Evolutionary conservation across 352 stramenopile genomes (phyloP).

Genomic region (Globisporangium yorkense): DNA sequence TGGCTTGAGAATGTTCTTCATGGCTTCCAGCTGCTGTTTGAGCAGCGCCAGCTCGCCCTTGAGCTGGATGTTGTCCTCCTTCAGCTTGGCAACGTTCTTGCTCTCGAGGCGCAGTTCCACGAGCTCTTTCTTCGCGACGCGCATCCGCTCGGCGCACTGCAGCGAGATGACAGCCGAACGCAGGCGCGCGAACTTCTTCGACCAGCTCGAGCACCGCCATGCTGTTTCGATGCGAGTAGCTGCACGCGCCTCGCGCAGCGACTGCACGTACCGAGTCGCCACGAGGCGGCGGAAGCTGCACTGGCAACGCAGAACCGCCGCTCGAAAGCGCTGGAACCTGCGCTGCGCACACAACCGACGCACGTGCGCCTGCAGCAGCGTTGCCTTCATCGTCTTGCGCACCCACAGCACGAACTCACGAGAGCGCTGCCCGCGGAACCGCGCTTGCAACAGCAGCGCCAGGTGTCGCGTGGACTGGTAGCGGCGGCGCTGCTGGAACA

Average conservation of each 20-base stretch:
- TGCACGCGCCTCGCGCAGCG: constrained; percentile 34
- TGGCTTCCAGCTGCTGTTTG: constrained; percentile 45
- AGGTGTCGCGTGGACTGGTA: constrained; percentile 28
- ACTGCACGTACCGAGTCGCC: constrained; percentile 28
- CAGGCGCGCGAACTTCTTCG: constrained; percentile 27
- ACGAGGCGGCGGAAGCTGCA: constrained; percentile 38
- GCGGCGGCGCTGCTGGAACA: constrained; percentile 30
- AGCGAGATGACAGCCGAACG: constrained; percentile 31
- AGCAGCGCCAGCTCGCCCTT: constrained; percentile 58
- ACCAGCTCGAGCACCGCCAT: constrained; percentile 30
- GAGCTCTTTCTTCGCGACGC: constrained; percentile 32
- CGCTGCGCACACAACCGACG: constrained; percentile 32
- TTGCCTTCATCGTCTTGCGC: constrained; percentile 26
- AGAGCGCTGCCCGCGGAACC: constrained; percentile 29
- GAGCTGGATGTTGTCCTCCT: constrained; percentile 67
- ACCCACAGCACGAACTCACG: constrained; percentile 32
- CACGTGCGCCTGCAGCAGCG: constrained; percentile 37
- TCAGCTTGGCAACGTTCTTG: constrained; percentile 65
- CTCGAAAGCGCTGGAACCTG: constrained; percentile 32
- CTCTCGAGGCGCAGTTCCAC: constrained; percentile 51
- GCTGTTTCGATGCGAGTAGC: constrained; percentile 28
- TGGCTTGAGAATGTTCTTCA: constrained; percentile 25
- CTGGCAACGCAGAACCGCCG: constrained; percentile 38
- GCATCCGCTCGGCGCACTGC: constrained; percentile 47
- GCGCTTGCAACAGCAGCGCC: constrained; percentile 41